Evolutionary conservation across 2,329 filamentous ascomycete genomes (phyloP), one percentile per base, ranked within the genome.

Genomic region (Penicillium palitans): DNA sequence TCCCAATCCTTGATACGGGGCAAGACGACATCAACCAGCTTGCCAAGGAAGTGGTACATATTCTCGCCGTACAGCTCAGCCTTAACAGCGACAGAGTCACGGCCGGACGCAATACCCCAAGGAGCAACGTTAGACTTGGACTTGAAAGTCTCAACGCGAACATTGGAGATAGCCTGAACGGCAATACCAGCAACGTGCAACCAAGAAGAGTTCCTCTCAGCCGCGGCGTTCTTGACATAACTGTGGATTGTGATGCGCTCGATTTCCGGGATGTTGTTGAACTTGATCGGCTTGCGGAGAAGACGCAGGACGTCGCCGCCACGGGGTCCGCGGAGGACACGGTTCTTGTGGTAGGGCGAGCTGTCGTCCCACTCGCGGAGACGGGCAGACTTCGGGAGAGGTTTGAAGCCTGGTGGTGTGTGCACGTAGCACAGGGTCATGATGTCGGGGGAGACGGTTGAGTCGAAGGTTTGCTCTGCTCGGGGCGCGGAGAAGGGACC

Each of bases 1-100:
- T 85, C 86, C 90, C 91, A 99, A 68, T 99, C 95, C 82, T 98
- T 99, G 77, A 99, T 96, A 71, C 88, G 90, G 40, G 95, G 95
- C 72, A 98, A 83, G 6, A 99, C 93, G 9, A 98, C 81, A 72
- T 96, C 91, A 55, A 98, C 82, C 66, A 92, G 81, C 80, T 96
- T 96, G 70, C 93, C 90, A 45, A 99, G 73, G 74, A 99, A 97
- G 74, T 97, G 89, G 62, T 91, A 90, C 69, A 96, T 95, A 59
- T 88, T 84, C 73, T 95, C 89, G 31, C 91, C 91, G 56, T 83
- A 81, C 62, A 99, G 78, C 27, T 90, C 88, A 50, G 86, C 87
- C 71, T 93, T 97, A 66, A 90, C 86, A 59, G 90, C 86, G 52
- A 77, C 74, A 29, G 91, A 82, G 63, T 87, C 84, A 72, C 89